Evolutionary conservation across 345 rosid genomes (phyloP).

Genomic region (Eucalyptus leucophloia): DNA sequence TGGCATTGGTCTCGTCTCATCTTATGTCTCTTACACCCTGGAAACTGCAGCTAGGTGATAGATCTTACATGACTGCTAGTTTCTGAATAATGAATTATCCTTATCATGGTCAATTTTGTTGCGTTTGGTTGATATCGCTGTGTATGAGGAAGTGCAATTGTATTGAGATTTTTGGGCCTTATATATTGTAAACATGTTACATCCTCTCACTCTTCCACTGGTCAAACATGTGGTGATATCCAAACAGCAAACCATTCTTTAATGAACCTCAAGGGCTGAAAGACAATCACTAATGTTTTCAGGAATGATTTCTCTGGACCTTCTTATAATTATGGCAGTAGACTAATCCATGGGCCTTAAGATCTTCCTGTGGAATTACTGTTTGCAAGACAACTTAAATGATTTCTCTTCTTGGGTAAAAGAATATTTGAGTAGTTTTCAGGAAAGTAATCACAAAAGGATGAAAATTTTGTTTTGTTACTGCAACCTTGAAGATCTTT

Average conservation of each 20-base stretch:
- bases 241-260: background rate
- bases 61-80: background rate
- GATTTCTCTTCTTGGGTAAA: background rate
- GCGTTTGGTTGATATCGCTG: background rate
- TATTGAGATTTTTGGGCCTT: background rate
- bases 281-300: background rate
- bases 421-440: background rate
- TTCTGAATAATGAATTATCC: background rate
- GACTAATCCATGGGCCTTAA: background rate
- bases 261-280: background rate
- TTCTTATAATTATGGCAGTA: background rate
- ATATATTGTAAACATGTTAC: background rate
- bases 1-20: slow-evolving; percentile 74
- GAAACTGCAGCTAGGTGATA: slow-evolving; percentile 78
- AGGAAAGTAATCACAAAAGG: background rate
- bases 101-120: background rate
- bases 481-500: background rate
- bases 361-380: background rate
- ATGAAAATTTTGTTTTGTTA: background rate
- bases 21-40: slow-evolving; percentile 69
- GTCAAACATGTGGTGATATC: background rate
- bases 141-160: background rate
- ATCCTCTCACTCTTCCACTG: background rate
- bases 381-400: background rate
- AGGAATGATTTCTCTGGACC: background rate